Evolutionary conservation across 2,329 filamentous ascomycete species (phyloP).

Genomic region (Aspergillus aculeatus): DNA sequence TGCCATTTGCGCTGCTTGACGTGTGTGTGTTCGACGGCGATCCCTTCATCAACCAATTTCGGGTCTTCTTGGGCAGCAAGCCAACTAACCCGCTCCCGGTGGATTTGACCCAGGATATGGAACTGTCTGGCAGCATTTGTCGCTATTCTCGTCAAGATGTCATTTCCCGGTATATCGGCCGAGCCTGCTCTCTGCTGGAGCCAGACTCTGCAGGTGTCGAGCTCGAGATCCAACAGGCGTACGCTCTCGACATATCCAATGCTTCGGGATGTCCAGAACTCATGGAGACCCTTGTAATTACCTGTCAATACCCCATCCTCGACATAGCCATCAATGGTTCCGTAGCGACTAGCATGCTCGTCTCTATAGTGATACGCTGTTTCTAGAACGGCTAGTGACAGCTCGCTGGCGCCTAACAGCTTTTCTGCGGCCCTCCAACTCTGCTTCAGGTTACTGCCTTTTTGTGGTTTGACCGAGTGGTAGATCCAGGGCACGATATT

Average conservation of each 20-base stretch:
- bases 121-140: constrained; percentile 55
- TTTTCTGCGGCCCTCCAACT: constrained; percentile 45
- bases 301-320: constrained; percentile 62
- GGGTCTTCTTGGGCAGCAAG: constrained; percentile 52
- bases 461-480: constrained; percentile 71
- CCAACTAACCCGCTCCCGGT: constrained; percentile 61
- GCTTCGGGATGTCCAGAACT: constrained; percentile 77
- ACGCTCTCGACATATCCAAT: constrained; percentile 40
- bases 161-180: constrained; percentile 32
- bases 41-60: constrained; percentile 49
- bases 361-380: constrained; percentile 69
- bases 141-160: constrained; percentile 50
- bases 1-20: constrained; percentile 45
- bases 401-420: constrained; percentile 69
- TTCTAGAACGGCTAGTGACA: constrained; percentile 65
- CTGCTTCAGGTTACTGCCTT: constrained; percentile 60
- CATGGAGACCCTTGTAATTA: constrained; percentile 68
- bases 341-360: constrained; percentile 68
- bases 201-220: constrained; percentile 42
- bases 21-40: constrained; percentile 47
- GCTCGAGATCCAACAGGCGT: constrained; percentile 41
- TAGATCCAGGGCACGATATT: constrained; percentile 77
- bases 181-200: constrained; percentile 33
- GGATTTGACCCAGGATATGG: constrained; percentile 57
- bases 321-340: constrained; percentile 66